A percentile compares a stretch with the other conserved stretches of the same genome.
phyloP scores from a whole-genome alignment of 2,329 filamentous ascomycete species.

The Talaromyces sp. region DNA sequence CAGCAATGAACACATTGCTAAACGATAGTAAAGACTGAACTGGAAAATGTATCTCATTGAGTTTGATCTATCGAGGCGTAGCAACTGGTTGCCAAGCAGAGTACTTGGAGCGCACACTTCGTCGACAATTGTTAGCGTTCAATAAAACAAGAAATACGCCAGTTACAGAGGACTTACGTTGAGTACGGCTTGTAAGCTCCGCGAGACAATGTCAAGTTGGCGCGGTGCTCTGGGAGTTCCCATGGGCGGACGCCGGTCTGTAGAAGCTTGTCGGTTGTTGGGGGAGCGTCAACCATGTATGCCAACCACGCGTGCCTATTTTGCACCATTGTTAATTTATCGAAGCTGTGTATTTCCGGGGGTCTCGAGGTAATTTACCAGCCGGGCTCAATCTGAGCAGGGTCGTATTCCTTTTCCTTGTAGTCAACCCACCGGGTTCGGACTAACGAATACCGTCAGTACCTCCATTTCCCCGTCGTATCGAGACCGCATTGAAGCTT shows the following conservation, averaged over 20 bases:
- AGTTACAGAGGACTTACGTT: slow-evolving; percentile 65
- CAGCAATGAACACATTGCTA: slow-evolving; percentile 3
- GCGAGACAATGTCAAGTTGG: slow-evolving; percentile 71
- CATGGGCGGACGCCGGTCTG: slow-evolving; percentile 66
- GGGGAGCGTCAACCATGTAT: slow-evolving; percentile 85
- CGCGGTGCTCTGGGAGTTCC: slow-evolving; percentile 70
- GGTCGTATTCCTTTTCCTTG: slow-evolving; percentile 69
- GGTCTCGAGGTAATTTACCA: slow-evolving; percentile 55
- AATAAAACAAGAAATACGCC: not conserved
- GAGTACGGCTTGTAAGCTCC: slow-evolving; percentile 89
- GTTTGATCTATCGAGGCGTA: slow-evolving; percentile 19
- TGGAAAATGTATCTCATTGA: slow-evolving; percentile 6
- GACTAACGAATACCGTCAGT: slow-evolving; percentile 52
- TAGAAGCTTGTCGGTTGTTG: slow-evolving; percentile 70
- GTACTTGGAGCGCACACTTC: slow-evolving; percentile 17
- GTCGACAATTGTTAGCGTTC: not conserved
- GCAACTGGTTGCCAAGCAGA: slow-evolving; percentile 19
- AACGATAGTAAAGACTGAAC: not conserved
- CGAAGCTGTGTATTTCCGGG: not conserved
- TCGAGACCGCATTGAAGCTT: slow-evolving; percentile 33
- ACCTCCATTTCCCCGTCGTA: not conserved
- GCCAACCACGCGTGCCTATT: slow-evolving; percentile 90
- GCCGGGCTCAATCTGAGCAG: slow-evolving; percentile 78
- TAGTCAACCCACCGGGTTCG: slow-evolving; percentile 98
- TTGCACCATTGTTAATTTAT: not conserved